Base-by-base conservation (phyloP, 768 basidiomycete species). In the Phallus indusiatus region DNA sequence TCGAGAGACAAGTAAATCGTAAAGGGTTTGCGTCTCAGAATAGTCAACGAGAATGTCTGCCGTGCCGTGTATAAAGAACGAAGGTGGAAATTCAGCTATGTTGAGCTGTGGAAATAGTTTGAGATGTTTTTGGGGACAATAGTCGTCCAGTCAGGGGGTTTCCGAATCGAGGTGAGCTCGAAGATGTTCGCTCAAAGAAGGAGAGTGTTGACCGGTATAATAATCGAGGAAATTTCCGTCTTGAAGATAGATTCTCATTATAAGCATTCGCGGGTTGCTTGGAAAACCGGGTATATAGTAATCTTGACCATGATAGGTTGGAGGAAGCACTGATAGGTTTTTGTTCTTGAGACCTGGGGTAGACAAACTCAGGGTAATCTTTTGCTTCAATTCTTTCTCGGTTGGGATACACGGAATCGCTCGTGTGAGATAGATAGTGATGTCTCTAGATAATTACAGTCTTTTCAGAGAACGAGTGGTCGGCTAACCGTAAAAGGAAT, bases 251-350 rank as follows among this genome's bases (percentile, higher is more conserved):
- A 86, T 69, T 4, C 81, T 75, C 14, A 74, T 68, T 47, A 86
- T 71, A 17, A 77, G 71, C 82, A 82, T 83, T 47, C 85, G 79
- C 5, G 81, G 80, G 63, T 84, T 83, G 1, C 81, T 78, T 4
- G 84, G 83, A 63, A 76, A 81, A 14, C 82, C 81, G 0, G 84
- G 82, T 1, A 75, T 81, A 9, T 66, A 70, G 20, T 77, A 73
- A 18, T 72, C 72, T 6, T 67, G 59, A 0, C 77, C 73, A 63
- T 79, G 73, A 61, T 81, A 84, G 7, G 72, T 69, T 9, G 80
- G 71, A 0, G 74, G 81, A 83, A 47, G 76, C 77, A 4, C 76
- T 65, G 2, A 69, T 71, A 1, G 66, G 60, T 1, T 64, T 47
- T 0, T 75, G 66, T 7, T 21, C 10, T 8, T 54, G 24, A 50